These are phyloP conservation scores for Ceratobasidium sp. DNA, from an alignment of 1,284 basidiomycete genomes.

Conservation along the genomic window DNA sequence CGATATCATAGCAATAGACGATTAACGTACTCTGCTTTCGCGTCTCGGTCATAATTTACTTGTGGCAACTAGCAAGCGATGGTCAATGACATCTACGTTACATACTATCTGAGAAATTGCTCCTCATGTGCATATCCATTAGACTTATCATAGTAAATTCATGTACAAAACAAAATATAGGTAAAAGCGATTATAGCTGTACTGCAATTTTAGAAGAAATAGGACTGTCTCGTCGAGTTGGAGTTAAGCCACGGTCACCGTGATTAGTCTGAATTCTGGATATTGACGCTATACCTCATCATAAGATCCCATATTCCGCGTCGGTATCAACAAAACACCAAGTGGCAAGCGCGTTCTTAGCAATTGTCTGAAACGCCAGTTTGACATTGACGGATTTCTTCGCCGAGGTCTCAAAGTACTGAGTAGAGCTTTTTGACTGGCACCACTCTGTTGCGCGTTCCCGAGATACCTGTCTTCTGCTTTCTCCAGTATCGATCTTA, in stretches of 20 bases:
- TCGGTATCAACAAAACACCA: too few species aligned
- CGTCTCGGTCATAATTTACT: neutral
- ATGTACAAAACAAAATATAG: too few species aligned
- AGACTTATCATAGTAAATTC: too few species aligned
- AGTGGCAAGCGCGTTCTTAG: conserved; percentile 97
- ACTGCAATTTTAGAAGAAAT: too few species aligned
- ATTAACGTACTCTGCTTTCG: neutral
- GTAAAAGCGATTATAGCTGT: too few species aligned
- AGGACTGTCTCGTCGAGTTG: too few species aligned
- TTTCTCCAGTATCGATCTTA: conserved; percentile 99
- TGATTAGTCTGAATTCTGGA: too few species aligned
- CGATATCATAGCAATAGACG: conserved; percentile 10
- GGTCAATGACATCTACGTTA: too few species aligned
- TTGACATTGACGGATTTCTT: conserved; percentile 99
- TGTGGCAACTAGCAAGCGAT: too few species aligned
- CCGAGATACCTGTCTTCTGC: conserved; percentile 96
- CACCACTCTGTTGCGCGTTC: conserved; percentile 99
- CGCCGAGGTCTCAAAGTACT: conserved; percentile 98
- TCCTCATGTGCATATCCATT: neutral
- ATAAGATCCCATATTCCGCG: too few species aligned
- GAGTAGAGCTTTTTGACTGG: conserved; percentile 98
- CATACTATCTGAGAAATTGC: neutral
- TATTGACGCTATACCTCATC: too few species aligned
- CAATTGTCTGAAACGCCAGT: conserved; percentile 98
- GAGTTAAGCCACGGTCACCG: too few species aligned